Evolutionary conservation across 176 grass and related monocot species (phyloP).

Genomic region (Elymus sibiricus): DNA sequence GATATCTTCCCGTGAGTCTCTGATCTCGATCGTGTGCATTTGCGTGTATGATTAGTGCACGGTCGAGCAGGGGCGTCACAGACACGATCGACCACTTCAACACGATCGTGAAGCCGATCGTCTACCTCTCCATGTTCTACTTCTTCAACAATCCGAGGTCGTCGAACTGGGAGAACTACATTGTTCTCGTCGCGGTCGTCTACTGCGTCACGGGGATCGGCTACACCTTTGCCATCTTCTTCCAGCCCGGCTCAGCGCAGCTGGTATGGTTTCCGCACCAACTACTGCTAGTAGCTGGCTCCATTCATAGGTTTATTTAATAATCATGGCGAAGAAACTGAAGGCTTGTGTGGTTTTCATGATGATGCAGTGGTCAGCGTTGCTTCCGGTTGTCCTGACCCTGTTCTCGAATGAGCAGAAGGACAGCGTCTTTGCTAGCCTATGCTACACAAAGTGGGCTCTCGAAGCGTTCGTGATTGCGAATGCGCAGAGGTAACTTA

Average conservation of each 20-base stretch:
- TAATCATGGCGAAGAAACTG: background rate
- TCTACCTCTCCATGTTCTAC: too few relatives aligned
- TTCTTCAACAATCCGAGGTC: too few relatives aligned
- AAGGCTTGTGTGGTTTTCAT: background rate
- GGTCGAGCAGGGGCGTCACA: too few relatives aligned
- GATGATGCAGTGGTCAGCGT: slow-evolving; percentile 92
- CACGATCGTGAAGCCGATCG: too few relatives aligned
- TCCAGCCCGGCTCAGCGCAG: slow-evolving; percentile 73
- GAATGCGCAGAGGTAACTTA: slow-evolving; percentile 64
- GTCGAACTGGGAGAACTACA: too few relatives aligned
- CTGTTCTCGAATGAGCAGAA: slow-evolving; percentile 72
- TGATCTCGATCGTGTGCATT: too few relatives aligned
- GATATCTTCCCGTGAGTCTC: too few relatives aligned
- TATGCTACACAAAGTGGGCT: slow-evolving; percentile 94
- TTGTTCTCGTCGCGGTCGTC: too few relatives aligned
- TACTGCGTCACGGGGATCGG: too few relatives aligned
- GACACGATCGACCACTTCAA: too few relatives aligned
- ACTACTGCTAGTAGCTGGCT: background rate
- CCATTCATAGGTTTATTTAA: background rate
- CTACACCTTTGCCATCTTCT: slow-evolving; percentile 86
- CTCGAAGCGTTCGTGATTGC: slow-evolving; percentile 78
- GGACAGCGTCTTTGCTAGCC: slow-evolving; percentile 38
- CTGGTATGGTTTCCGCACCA: slow-evolving; percentile 35
- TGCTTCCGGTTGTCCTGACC: slow-evolving; percentile 78
- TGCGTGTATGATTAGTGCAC: too few relatives aligned